These are phyloP conservation scores for Zizania palustris DNA, from an alignment of 202 grass and related monocot genomes.

Conservation along the genomic window DNA sequence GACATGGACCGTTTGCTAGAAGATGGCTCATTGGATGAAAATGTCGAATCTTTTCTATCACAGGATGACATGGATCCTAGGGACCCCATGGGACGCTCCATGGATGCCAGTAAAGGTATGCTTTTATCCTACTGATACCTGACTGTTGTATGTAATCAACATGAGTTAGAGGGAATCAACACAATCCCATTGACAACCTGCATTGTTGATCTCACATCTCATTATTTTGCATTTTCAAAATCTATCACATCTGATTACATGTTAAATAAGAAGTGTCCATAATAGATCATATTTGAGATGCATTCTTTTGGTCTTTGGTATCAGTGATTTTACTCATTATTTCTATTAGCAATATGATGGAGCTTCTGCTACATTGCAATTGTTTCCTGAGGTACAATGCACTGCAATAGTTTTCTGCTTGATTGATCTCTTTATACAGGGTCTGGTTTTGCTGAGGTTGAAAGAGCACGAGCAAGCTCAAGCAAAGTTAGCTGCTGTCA, in stretches of 20 bases:
- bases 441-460: constrained; percentile 80
- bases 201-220: constrained; percentile 27
- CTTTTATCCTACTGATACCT: constrained; percentile 38
- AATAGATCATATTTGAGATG: constrained; percentile 19
- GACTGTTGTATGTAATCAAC: constrained; percentile 23
- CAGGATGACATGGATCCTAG: constrained; percentile 97
- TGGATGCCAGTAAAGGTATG: constrained; percentile 93
- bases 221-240: not conserved
- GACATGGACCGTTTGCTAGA: constrained; percentile 94
- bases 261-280: constrained; percentile 17
- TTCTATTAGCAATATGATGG: constrained; percentile 30
- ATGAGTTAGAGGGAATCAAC: not conserved
- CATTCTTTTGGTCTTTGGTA: not conserved
- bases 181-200: constrained; percentile 1
- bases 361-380: constrained; percentile 13
- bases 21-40: constrained; percentile 94
- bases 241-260: not conserved
- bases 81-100: constrained; percentile 71
- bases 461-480: constrained; percentile 62
- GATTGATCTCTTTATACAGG: constrained; percentile 48
- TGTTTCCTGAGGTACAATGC: not conserved
- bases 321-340: not conserved
- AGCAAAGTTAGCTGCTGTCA: constrained; percentile 89
- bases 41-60: constrained; percentile 99
- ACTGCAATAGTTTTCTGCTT: constrained; percentile 18